Percentiles rank a stretch among this genome's conserved stretches.
phyloP scores from a whole-genome alignment of 2,329 filamentous ascomycete species.

The Epichloe sylvatica region DNA sequence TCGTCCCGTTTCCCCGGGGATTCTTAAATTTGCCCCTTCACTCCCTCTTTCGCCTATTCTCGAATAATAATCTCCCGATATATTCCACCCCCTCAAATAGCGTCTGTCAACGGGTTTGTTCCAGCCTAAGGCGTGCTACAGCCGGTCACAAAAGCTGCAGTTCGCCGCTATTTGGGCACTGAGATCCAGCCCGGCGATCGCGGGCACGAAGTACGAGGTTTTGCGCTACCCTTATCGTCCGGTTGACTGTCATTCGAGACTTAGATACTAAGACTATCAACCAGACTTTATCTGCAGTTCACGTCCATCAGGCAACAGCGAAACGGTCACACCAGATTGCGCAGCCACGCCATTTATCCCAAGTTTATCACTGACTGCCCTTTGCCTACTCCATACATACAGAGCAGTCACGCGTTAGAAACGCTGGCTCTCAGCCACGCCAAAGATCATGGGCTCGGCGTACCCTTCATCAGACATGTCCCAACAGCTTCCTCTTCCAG shows the following conservation, averaged over 20 bases:
- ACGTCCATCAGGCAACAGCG: neutral
- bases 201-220: neutral
- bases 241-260: neutral
- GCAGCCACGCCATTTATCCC: neutral
- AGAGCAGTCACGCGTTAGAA: neutral
- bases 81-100: too few species aligned
- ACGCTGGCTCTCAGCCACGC: neutral
- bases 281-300: neutral
- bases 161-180: neutral
- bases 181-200: neutral
- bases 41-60: neutral
- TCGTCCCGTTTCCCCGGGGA: neutral
- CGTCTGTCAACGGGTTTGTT: too few species aligned
- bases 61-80: neutral
- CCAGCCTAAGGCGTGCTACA: neutral
- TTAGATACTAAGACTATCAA: too few species aligned
- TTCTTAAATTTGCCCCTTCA: neutral
- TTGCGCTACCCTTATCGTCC: neutral
- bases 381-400: neutral
- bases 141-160: neutral
- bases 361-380: neutral
- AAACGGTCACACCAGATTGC: neutral
- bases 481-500: conserved; percentile 17
- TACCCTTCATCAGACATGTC: conserved; percentile 18
- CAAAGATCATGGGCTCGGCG: conserved; percentile 17